Base-by-base conservation (phyloP, 345 rosid species). In the Arabis alpina region DNA sequence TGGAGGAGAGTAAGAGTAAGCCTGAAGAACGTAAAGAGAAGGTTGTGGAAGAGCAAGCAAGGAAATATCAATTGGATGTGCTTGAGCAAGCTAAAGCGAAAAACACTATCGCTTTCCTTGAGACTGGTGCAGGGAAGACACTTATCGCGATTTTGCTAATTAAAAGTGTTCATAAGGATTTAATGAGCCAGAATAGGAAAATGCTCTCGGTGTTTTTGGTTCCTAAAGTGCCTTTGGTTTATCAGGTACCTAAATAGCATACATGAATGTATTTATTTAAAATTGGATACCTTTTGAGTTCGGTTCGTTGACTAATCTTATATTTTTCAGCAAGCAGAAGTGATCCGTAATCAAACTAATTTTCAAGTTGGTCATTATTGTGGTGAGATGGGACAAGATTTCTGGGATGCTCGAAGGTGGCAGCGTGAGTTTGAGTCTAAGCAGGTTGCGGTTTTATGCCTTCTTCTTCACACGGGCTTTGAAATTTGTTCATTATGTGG, bases 121-220 rank as follows among this genome's bases (percentile, higher is more conserved):
- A 94, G 79, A 94, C 99, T 0, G 99, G 99, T 34, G 96, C 97
- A 2, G 99, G 99, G 73, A 94, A 94, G 91, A 94, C 99, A 0
- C 87, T 91, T 66, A 94, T 94, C 47, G 99, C 97, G 13, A 90
- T 91, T 63, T 92, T 94, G 32, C 84, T 94, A n/a, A 91, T 94
- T 37, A 89, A 74, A 74, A 94, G 97, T 68, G 44, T 94, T 70
- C 76, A 61, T 49, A 80, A 75, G 49, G 94, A 91, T 68, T 45
- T 89, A 73, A 83, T 76, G 77, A 78, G 62, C 74, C 82, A 79
- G 47, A 88, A 86, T 68, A 86, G 75, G 76, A 91, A 91, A 83
- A 75, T 94, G 87, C 92, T 94, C 52, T 86, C 96, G 12, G 95
- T 94, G 32, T 94, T 91, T 83, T 81, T 94, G 83, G 99, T 94